Evolutionary conservation across 2,329 filamentous ascomycete species (phyloP), one percentile per base, ranked within the genome.

Genomic region (Fusarium nematophilum): DNA sequence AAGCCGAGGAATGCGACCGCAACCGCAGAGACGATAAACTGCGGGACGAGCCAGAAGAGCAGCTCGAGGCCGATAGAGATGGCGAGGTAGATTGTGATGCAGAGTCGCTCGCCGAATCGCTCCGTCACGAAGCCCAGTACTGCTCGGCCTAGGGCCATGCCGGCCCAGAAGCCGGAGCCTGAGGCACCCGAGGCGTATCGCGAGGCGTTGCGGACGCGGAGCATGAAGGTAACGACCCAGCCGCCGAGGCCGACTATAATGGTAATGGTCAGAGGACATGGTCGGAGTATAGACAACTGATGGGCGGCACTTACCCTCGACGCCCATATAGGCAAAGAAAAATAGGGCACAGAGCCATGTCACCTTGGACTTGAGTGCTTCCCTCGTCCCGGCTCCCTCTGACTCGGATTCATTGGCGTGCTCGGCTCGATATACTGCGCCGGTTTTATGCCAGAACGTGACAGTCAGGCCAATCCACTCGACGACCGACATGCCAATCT

Each of bases 161-260:
- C 90, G n/a, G 90, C 83, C 90, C 90, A 93, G 74, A 92, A 93
- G 0, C 90, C 90, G 0, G 90, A 90, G 0, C 85, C 86, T 0
- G 86, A 86, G 74, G 91, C 88, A 21, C 90, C 90, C n/a, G 87
- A 87, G 0, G 86, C 84, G 64, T 91, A 92, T 0, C 84, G 75
- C 2, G 76, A 81, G 1, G 86, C 90, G 6, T 87, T 76, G 11
- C 91, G 83, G 9, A 91, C 86, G 10, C 84, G 83, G 6, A 91
- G 85, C 89, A 93, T 93, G 71, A 93, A 93, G 0, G 87, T 88
- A 27, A 92, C 88, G 27, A 93, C 87, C 91, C 91, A 94, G 4
- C 91, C 91, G 17, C 90, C 89, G 1, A 92, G 80, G 0, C 86
- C 87, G 43, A 90, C 76, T 78, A 13, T 1, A 4, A 14, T 18